Conservation (phyloP, 2,329 filamentous ascomycete genomes). For the Ceratocystis diversiconidia region DNA sequence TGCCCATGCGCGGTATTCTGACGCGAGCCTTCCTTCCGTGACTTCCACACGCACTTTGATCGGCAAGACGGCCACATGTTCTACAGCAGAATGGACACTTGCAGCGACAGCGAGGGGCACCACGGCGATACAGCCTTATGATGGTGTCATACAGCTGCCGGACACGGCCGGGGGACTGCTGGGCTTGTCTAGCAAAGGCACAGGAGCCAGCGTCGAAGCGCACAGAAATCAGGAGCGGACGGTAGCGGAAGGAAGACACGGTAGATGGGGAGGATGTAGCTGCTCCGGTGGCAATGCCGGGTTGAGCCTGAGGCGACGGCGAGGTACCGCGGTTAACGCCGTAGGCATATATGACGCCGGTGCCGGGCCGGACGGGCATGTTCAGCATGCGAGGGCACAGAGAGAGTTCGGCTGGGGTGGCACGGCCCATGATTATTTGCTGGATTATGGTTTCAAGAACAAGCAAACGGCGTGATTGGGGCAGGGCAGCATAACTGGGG, state of each 20-base stretch:
- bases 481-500: conserved; percentile 2
- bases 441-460: conserved; percentile 7
- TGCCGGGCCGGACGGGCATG: not conserved
- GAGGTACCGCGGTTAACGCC: not conserved
- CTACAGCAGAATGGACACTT: conserved; percentile 10
- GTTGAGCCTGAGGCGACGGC: too few relatives aligned
- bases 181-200: not conserved
- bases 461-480: not conserved
- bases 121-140: not conserved
- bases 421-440: conserved; percentile 1
- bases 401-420: not conserved
- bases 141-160: conserved; percentile 3
- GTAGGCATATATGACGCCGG: conserved; percentile 7
- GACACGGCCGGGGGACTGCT: not conserved
- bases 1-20: conserved; percentile 1
- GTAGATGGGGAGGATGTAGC: not conserved
- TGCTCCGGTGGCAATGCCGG: not conserved
- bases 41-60: not conserved
- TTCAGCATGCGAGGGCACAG: conserved; percentile 8
- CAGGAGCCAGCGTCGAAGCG: conserved; percentile 4
- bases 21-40: not conserved
- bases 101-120: conserved; percentile 1
- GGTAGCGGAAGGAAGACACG: not conserved
- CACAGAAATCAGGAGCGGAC: not conserved
- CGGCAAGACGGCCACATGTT: conserved; percentile 5